A percentile compares a stretch with the other conserved stretches of the same genome.
These are phyloP conservation scores for Venturia effusa DNA, from an alignment of 2,329 filamentous ascomycete genomes.

Conservation along the genomic window DNA sequence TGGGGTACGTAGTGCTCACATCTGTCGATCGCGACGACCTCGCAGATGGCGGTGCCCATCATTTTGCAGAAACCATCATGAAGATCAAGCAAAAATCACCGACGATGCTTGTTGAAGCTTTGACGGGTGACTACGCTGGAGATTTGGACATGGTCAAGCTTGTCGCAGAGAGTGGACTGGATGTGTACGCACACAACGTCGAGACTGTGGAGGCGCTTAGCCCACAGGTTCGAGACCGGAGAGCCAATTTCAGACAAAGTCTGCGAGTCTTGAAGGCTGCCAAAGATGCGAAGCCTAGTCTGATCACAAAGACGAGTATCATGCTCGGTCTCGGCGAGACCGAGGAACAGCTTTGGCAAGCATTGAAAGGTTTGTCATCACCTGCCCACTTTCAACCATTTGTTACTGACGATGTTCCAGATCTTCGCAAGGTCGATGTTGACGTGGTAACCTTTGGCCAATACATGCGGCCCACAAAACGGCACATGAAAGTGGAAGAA, in stretches of 20 bases:
- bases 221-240: constrained; percentile 77
- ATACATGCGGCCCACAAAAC: constrained; percentile 98
- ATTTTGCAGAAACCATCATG: constrained; percentile 89
- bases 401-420: constrained; percentile 27
- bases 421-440: constrained; percentile 68
- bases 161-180: constrained; percentile 78
- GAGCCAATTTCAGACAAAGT: constrained; percentile 82
- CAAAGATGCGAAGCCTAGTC: constrained; percentile 61
- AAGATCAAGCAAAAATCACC: constrained; percentile 73
- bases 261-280: constrained; percentile 68
- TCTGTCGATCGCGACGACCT: constrained; percentile 91
- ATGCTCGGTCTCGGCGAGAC: constrained; percentile 95
- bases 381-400: not conserved
- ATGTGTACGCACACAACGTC: constrained; percentile 95
- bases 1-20: constrained; percentile 93
- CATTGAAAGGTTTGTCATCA: constrained; percentile 50
- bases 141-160: constrained; percentile 77
- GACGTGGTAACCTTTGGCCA: constrained; percentile 99
- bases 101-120: constrained; percentile 65
- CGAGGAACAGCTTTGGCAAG: constrained; percentile 72
- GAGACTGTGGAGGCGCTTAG: constrained; percentile 91
- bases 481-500: constrained; percentile 92
- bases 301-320: constrained; percentile 98
- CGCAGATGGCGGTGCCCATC: constrained; percentile 72
- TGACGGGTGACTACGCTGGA: constrained; percentile 81